Percentiles rank a stretch among this genome's conserved stretches.
phyloP scores from a whole-genome alignment of 352 stramenopile species.

The Lagenidium giganteum region DNA sequence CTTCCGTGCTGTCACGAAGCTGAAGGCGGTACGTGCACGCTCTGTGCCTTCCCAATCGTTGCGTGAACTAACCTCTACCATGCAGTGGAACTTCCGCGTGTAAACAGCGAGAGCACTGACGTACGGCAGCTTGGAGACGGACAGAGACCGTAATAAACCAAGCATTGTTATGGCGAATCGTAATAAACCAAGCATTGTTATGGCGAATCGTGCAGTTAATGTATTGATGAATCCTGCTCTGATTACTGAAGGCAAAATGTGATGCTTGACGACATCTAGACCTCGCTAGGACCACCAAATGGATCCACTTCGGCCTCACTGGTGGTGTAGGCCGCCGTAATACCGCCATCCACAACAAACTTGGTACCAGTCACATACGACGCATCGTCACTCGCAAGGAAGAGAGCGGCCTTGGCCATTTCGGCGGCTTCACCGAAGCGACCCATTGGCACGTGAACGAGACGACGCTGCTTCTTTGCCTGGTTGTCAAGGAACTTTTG shows the following conservation, averaged over 20 bases:
- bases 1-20: slow-evolving; percentile 70
- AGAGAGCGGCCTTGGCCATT: slow-evolving; percentile 85
- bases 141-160: too few relatives aligned
- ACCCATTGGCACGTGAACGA: slow-evolving; percentile 86
- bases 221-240: too few relatives aligned
- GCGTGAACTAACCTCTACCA: too few relatives aligned
- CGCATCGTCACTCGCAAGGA: slow-evolving; percentile 79
- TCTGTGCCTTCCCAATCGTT: not conserved
- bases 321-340: slow-evolving; percentile 83
- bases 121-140: too few relatives aligned
- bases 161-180: too few relatives aligned
- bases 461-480: slow-evolving; percentile 80
- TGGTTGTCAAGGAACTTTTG: slow-evolving; percentile 85
- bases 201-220: too few relatives aligned
- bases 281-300: slow-evolving; percentile 74
- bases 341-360: slow-evolving; percentile 86
- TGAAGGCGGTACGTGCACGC: slow-evolving; percentile 57
- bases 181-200: too few relatives aligned
- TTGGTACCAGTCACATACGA: slow-evolving; percentile 86
- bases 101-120: slow-evolving; percentile 17
- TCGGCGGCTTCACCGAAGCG: slow-evolving; percentile 82
- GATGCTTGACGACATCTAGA: too few relatives aligned
- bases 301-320: slow-evolving; percentile 74
- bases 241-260: too few relatives aligned
- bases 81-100: slow-evolving; percentile 70